Base-by-base conservation (phyloP, 2,329 filamentous ascomycete genomes). In the Phoma herbarum region DNA sequence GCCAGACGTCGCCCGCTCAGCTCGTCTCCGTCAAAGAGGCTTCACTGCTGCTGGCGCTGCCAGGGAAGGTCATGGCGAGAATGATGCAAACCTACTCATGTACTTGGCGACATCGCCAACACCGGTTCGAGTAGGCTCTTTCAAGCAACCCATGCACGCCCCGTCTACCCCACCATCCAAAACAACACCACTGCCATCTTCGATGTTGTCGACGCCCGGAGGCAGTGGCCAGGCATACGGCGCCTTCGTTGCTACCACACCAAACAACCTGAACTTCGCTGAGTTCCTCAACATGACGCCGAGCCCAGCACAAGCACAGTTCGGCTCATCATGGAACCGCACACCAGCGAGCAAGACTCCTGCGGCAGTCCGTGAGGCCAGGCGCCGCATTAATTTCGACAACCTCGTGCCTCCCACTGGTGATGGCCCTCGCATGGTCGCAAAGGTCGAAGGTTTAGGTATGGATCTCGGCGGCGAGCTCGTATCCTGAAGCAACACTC, bases 201-300 rank as follows among this genome's bases (percentile, higher is more conserved):
- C 89, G 25, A 92, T 94, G 86, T 94, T 95, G 91, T 90, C 87
- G n/a, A 95, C 92, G 11, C 91, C 91, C 1, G 89, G 88, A 52
- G 89, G 88, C 39, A 85, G 86, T 61, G 78, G 77, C 23, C 75
- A 72, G 37, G 71, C 73, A 37, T 90, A 88, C 70, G 77, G 89
- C 43, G 83, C 84, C 47, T 84, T 88, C 55, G 87, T 90, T 50
- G 88, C 86, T 63, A 98, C 94, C 0, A 94, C 94, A 0, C 89
- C 89, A 16, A 90, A 93, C 72, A 86, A 83, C 46, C 96, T 98
- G 78, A 96, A 98, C 80, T 96, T 98, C 79, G 88, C 93, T 51
- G 95, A 99, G 75, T 99, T 97, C 78, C 90, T 98, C 74, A 97
- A 98, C 79, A 94, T 98, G 75, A 97, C 95, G 7, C 95, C 95